These are phyloP conservation scores for Candida sojae DNA, from an alignment of 1,139 yeast genomes.

Conservation along the genomic window DNA sequence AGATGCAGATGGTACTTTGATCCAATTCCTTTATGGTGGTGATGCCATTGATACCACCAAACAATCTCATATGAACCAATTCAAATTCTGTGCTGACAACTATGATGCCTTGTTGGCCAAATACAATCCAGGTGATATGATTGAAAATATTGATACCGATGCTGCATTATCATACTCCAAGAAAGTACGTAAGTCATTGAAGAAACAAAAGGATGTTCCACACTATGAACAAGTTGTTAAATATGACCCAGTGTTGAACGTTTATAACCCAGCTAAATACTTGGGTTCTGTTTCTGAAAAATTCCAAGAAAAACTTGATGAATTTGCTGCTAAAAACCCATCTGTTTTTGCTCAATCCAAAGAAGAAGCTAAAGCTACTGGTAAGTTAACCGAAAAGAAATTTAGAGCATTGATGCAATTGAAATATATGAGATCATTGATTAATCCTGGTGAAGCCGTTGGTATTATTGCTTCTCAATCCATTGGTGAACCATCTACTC, in stretches of 20 bases:
- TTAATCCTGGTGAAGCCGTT: conserved; percentile 97
- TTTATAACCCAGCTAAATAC: conserved; percentile 83
- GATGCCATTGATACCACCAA: conserved; percentile 93
- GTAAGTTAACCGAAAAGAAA: conserved; percentile 74
- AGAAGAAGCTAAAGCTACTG: conserved; percentile 40
- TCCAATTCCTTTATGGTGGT: conserved; percentile 97
- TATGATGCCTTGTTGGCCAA: conserved; percentile 83
- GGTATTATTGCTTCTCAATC: conserved; percentile 99
- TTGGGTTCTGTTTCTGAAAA: conserved; percentile 92
- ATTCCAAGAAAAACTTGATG: conserved; percentile 80
- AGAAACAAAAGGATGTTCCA: conserved; percentile 64
- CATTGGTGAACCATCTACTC: conserved; percentile 99
- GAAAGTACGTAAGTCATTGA: conserved; percentile 74
- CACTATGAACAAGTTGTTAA: conserved; percentile 65
- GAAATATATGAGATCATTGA: conserved; percentile 94
- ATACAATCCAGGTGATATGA: conserved; percentile 80
- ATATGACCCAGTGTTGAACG: conserved; percentile 88
- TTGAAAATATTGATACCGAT: conserved; percentile 78
- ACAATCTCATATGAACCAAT: conserved; percentile 92
- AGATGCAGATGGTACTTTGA: conserved; percentile 90
- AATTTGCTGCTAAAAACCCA: conserved; percentile 58
- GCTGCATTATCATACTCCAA: conserved; percentile 78
- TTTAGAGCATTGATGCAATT: conserved; percentile 97
- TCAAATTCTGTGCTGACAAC: conserved; percentile 90
- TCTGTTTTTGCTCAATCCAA: conserved; percentile 55